Percentiles rank a stretch among this genome's conserved stretches.
Conservation (phyloP, 108 stramenopile species). For the Nitzschia sp. region DNA sequence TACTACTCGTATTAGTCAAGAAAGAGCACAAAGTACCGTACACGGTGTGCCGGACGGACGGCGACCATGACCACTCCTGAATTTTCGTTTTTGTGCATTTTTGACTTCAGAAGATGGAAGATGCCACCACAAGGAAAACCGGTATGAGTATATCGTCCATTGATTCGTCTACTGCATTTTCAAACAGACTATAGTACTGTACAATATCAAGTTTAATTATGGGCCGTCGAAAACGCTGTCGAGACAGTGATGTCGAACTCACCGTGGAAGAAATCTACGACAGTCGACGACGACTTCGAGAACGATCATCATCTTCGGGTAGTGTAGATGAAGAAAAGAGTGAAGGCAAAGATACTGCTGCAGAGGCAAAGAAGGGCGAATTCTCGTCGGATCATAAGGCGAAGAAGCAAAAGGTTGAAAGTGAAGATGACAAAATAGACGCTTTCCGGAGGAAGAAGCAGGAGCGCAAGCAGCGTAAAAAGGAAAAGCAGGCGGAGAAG, state of each 20-base stretch:
- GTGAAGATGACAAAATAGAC: constrained; percentile 25
- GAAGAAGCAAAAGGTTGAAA: constrained; percentile 7
- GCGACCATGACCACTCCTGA: too few relatives aligned
- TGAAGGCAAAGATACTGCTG: neutral
- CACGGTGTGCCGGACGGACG: too few relatives aligned
- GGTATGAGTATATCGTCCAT: too few relatives aligned
- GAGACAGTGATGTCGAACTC: neutral
- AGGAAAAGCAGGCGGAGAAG: constrained; percentile 27
- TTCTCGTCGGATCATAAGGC: neutral
- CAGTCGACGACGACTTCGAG: neutral
- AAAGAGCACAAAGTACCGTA: too few relatives aligned
- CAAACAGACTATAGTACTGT: too few relatives aligned
- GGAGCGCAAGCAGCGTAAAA: constrained; percentile 20
- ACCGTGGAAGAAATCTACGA: neutral
- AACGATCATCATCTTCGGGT: neutral
- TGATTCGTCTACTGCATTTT: too few relatives aligned
- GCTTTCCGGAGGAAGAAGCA: constrained; percentile 24
- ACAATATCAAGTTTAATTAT: too few relatives aligned
- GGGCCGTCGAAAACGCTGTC: constrained; percentile 2
- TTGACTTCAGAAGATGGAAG: too few relatives aligned
- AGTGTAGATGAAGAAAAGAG: too few relatives aligned
- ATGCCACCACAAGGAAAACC: too few relatives aligned
- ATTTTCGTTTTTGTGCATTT: too few relatives aligned
- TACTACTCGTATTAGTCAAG: too few relatives aligned
- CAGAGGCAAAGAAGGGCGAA: neutral